Conservation (phyloP, 352 stramenopile species). For the Phytophthora fragariaefolia region DNA sequence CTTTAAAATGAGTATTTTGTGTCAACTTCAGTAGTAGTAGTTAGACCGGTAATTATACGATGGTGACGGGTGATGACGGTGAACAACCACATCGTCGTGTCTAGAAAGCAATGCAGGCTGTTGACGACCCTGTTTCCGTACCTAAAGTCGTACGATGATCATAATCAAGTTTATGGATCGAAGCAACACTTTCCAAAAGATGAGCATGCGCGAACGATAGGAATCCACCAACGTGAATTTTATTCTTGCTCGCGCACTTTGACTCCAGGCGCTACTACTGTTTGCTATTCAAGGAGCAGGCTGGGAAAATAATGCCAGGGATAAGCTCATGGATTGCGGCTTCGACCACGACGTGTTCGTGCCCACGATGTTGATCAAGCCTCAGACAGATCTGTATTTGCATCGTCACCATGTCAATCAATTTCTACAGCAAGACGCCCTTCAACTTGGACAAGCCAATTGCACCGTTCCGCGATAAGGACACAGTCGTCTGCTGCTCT, state of each 20-base stretch:
- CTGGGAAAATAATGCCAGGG: conserved; percentile 49
- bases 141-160: not conserved
- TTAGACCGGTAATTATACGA: not conserved
- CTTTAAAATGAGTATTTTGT: not conserved
- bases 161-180: conserved; percentile 2
- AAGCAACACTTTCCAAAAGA: not conserved
- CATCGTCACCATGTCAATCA: conserved; percentile 83
- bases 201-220: conserved; percentile 21
- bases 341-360: conserved; percentile 94
- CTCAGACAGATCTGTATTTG: conserved; percentile 87
- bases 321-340: conserved; percentile 52
- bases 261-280: conserved; percentile 54
- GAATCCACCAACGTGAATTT: conserved; percentile 57
- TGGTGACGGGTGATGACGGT: not conserved
- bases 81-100: too few species aligned
- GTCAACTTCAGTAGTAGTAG: not conserved
- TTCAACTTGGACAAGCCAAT: conserved; percentile 63
- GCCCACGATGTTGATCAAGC: conserved; percentile 86
- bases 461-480: conserved; percentile 53
- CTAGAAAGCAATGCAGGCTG: not conserved
- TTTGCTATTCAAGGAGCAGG: too few species aligned
- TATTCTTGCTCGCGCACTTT: conserved; percentile 87
- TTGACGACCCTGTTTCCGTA: conserved; percentile 5
- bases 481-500: conserved; percentile 74
- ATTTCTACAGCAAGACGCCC: conserved; percentile 38